Evolutionary conservation across 345 rosid genomes (phyloP).

Genomic region (Cochlearia excelsa): DNA sequence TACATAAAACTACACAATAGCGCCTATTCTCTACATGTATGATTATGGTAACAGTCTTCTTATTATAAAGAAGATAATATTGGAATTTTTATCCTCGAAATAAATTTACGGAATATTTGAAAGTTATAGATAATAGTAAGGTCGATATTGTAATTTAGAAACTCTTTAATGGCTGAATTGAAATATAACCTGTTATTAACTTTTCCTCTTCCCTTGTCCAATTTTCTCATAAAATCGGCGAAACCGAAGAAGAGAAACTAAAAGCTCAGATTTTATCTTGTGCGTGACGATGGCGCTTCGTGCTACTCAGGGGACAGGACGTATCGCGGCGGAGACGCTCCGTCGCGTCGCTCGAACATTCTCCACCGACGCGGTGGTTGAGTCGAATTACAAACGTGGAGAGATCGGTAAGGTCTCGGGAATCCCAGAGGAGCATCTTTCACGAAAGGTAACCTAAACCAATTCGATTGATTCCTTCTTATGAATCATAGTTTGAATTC

Average conservation of each 20-base stretch:
- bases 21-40: not conserved
- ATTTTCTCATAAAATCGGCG: constrained; percentile 10
- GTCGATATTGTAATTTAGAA: not conserved
- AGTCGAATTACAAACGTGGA: constrained; percentile 67
- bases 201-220: not conserved
- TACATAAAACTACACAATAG: not conserved
- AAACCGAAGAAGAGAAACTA: constrained; percentile 10
- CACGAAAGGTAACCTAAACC: constrained; percentile 46
- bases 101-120: not conserved
- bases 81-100: too few relatives aligned
- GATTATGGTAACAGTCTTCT: too few relatives aligned
- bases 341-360: constrained; percentile 43
- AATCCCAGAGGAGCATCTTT: constrained; percentile 83
- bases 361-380: constrained; percentile 67
- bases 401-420: constrained; percentile 92
- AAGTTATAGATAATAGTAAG: not conserved
- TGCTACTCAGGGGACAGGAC: constrained; percentile 47
- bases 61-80: too few relatives aligned
- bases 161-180: not conserved
- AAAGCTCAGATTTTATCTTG: constrained; percentile 20
- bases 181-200: not conserved
- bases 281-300: constrained; percentile 50
- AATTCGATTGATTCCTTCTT: constrained; percentile 7
- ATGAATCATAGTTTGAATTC: not conserved
- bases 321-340: constrained; percentile 31